Conservation (phyloP, 441 rosid genomes). For the Rhodomyrtus psidioides region DNA sequence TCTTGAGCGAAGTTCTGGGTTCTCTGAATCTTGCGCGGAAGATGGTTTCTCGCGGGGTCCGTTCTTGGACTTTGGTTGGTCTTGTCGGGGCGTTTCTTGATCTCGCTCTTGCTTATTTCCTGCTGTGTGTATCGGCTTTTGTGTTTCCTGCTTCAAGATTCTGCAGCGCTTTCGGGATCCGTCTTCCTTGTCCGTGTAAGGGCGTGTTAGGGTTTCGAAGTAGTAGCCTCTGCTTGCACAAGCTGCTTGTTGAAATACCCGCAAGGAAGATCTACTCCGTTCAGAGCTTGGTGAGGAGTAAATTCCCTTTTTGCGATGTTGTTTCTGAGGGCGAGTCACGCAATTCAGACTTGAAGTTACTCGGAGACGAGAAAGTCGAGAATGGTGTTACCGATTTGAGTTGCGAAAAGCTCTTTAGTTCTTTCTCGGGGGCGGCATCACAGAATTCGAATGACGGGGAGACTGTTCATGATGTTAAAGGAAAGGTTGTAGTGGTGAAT, state of each 20-base stretch:
- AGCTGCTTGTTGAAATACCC: constrained; percentile 39
- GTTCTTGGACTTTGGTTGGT: constrained; percentile 30
- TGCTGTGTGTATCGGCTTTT: constrained; percentile 31
- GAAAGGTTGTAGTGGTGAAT: constrained; percentile 28
- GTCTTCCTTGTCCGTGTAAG: constrained; percentile 35
- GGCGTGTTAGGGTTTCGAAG: constrained; percentile 27
- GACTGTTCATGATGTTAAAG: constrained; percentile 24
- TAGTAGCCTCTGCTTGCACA: constrained; percentile 25
- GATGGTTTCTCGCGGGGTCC: constrained; percentile 21
- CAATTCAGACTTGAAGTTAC: neutral
- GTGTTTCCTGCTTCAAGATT: constrained; percentile 28
- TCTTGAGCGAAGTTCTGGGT: neutral
- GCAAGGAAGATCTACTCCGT: constrained; percentile 14
- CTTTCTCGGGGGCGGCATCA: constrained; percentile 13
- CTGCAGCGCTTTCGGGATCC: constrained; percentile 17
- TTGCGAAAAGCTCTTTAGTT: constrained; percentile 10
- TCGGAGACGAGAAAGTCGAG: neutral
- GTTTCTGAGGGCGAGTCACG: constrained; percentile 17
- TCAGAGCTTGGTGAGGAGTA: constrained; percentile 20
- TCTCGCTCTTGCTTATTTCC: constrained; percentile 39
- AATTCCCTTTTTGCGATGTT: constrained; percentile 17
- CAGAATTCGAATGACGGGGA: constrained; percentile 18
- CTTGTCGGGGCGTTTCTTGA: constrained; percentile 35
- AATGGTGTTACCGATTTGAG: constrained; percentile 8
- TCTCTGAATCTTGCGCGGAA: neutral